Conservation (phyloP, 2,329 filamentous ascomycete species). For the Fusarium pseudograminearum region DNA sequence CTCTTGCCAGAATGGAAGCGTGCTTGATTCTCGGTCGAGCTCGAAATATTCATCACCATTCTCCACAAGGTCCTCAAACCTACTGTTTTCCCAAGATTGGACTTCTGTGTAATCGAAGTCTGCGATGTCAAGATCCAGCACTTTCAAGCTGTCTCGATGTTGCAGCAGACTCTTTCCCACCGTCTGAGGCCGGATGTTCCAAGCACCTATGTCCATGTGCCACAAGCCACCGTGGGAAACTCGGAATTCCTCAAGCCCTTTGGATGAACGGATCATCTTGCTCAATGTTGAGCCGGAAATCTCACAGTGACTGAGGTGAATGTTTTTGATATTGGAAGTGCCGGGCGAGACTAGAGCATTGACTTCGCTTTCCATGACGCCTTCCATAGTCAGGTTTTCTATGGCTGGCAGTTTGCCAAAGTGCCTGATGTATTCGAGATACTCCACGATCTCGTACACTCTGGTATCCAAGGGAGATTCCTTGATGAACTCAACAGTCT, state of each 20-base stretch:
- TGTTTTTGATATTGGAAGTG: slow-evolving; percentile 1
- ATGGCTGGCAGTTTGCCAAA: slow-evolving; percentile 8
- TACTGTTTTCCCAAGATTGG: neutral
- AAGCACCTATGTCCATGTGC: neutral
- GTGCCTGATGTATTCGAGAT: slow-evolving; percentile 3
- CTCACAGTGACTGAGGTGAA: neutral
- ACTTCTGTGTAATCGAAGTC: neutral
- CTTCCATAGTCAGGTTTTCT: neutral
- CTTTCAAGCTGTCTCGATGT: neutral
- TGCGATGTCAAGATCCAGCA: neutral
- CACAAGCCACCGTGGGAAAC: neutral
- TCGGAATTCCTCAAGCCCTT: neutral
- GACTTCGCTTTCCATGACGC: slow-evolving; percentile 8
- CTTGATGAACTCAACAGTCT: neutral
- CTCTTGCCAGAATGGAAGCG: neutral
- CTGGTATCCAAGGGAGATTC: neutral
- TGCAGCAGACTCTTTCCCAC: neutral
- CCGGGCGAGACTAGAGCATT: neutral
- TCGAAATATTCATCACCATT: neutral
- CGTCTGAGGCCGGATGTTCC: neutral
- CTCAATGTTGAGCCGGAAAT: neutral
- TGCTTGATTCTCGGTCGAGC: neutral
- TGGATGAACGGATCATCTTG: neutral
- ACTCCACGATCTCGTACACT: neutral
- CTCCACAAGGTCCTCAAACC: neutral